Conservation (phyloP, 352 stramenopile species). For the Phytophthora palmivora region DNA sequence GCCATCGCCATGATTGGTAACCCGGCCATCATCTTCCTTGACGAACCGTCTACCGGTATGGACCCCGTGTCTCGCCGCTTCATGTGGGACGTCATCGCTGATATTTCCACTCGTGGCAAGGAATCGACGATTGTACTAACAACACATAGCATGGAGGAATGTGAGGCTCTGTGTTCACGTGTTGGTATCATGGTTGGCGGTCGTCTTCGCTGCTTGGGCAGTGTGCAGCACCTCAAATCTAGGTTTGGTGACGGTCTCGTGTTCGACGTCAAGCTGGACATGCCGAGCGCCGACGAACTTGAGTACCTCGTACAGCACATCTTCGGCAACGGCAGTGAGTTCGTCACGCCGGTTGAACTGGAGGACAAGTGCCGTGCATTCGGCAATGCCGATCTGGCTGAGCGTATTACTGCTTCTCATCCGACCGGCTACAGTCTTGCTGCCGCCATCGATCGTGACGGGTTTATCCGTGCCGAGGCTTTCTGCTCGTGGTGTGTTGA, state of each 20-base stretch:
- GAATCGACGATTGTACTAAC: constrained; percentile 84
- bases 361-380: constrained; percentile 48
- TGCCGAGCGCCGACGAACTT: constrained; percentile 31
- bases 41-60: constrained; percentile 91
- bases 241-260: constrained; percentile 94
- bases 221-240: constrained; percentile 93
- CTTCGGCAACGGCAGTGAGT: constrained; percentile 33
- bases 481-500: constrained; percentile 69
- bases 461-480: constrained; percentile 36
- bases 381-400: constrained; percentile 43
- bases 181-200: constrained; percentile 92
- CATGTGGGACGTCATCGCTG: constrained; percentile 68
- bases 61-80: constrained; percentile 85
- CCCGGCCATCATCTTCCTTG: constrained; percentile 88
- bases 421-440: constrained; percentile 68
- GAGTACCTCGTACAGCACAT: constrained; percentile 23
- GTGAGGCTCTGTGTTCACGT: constrained; percentile 71
- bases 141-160: constrained; percentile 85
- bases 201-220: constrained; percentile 69
- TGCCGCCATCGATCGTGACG: constrained; percentile 49
- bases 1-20: constrained; percentile 94
- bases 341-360: constrained; percentile 33
- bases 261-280: constrained; percentile 69
- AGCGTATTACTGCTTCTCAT: constrained; percentile 47
- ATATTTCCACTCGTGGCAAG: constrained; percentile 63